Percentiles rank a stretch among this genome's conserved stretches.
phyloP scores from a whole-genome alignment of 2,329 filamentous ascomycete genomes.

The Colletotrichum magnum region DNA sequence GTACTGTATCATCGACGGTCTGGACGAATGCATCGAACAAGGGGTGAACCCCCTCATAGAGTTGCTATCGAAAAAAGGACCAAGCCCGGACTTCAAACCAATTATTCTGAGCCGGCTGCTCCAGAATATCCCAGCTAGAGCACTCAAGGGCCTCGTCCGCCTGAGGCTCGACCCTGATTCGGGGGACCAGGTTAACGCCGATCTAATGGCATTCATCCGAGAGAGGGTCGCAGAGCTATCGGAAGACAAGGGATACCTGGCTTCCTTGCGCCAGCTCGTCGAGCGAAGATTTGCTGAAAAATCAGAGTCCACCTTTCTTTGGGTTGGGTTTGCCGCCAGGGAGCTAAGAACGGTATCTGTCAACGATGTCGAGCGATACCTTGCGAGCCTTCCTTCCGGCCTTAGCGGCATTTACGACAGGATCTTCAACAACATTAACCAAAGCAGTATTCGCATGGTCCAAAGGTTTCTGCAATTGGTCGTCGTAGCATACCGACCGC shows the following conservation, averaged over 20 bases:
- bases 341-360: background rate
- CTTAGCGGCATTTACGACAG: background rate
- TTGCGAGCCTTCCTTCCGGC: background rate
- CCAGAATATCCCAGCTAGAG: background rate
- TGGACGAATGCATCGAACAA: background rate
- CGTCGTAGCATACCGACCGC: background rate
- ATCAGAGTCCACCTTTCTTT: background rate
- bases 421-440: background rate
- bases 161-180: background rate
- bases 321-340: background rate
- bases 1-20: background rate
- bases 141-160: background rate
- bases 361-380: background rate
- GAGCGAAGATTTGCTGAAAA: background rate
- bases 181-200: background rate
- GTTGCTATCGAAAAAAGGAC: background rate
- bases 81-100: background rate
- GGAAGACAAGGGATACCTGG: background rate
- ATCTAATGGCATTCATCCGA: background rate
- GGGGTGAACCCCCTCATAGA: background rate
- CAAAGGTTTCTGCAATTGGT: background rate
- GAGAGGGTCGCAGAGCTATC: background rate
- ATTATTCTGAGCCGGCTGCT: background rate
- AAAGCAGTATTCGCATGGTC: no score
- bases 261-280: background rate